Percentiles rank a stretch among this genome's conserved stretches.
These are phyloP conservation scores for Gigaspora rosea DNA, from an alignment of 192 early-diverging fungal species.

Conservation along the genomic window DNA sequence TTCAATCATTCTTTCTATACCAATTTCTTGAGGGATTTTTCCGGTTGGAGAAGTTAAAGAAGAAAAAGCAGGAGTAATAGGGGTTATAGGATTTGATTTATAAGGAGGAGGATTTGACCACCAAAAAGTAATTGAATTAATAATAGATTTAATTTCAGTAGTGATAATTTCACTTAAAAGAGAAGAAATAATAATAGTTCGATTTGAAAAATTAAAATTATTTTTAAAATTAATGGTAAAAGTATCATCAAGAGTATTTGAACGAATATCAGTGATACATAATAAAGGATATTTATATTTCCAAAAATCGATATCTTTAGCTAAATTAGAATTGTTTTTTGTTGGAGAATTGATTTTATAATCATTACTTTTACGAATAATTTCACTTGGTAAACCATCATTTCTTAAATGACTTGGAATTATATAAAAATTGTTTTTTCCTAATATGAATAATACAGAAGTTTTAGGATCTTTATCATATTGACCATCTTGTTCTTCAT, in stretches of 20 bases:
- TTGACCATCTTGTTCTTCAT: neutral
- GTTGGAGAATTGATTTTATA: too few relatives aligned
- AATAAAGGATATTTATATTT: slow-evolving; percentile 24
- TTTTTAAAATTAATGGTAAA: slow-evolving; percentile 14
- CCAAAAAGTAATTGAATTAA: slow-evolving; percentile 17
- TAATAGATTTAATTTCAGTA: neutral
- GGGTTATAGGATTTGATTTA: neutral
- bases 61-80: neutral
- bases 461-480: neutral
- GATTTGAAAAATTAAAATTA: neutral
- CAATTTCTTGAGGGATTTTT: neutral
- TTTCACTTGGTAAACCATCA: neutral
- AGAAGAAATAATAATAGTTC: neutral
- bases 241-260: slow-evolving; percentile 1
- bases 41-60: neutral
- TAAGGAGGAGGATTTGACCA: slow-evolving; percentile 10
- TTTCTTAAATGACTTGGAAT: neutral
- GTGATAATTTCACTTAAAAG: neutral
- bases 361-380: too few relatives aligned
- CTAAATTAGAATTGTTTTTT: neutral
- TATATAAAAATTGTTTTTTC: slow-evolving; percentile 10
- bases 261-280: neutral
- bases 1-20: slow-evolving; percentile 19
- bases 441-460: slow-evolving; percentile 8
- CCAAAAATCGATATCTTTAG: slow-evolving; percentile 10